phyloP scores from a whole-genome alignment of 108 stramenopile species.

The Conticribra guillardii region DNA sequence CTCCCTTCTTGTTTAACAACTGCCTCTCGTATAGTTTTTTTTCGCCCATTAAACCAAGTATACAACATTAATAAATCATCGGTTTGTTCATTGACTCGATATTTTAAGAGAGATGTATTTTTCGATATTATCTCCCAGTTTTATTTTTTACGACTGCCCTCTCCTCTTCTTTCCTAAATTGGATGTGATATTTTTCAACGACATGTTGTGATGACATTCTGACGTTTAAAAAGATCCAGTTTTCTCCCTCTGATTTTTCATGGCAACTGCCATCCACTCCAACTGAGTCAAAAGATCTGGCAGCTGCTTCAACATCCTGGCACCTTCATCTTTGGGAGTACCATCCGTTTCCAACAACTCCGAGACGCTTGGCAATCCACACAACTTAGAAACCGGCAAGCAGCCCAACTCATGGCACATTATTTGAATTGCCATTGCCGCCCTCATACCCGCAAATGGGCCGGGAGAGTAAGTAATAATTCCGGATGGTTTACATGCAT shows the following conservation, averaged over 20 bases:
- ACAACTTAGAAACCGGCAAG: constrained; percentile 65
- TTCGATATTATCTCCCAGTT: too few relatives aligned
- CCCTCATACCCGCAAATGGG: constrained; percentile 63
- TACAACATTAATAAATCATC: too few relatives aligned
- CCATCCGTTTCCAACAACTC: constrained; percentile 60
- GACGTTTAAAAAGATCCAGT: constrained; percentile 39
- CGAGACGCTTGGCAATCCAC: constrained; percentile 46
- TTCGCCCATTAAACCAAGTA: too few relatives aligned
- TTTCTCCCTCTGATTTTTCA: constrained; percentile 54
- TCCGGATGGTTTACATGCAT: constrained; percentile 61
- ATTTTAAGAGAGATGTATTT: too few relatives aligned
- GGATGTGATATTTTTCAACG: too few relatives aligned
- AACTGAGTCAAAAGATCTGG: constrained; percentile 61
- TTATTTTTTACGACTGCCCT: too few relatives aligned
- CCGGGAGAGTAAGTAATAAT: constrained; percentile 68
- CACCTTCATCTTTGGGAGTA: constrained; percentile 53
- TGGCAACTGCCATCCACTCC: constrained; percentile 79
- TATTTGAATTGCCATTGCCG: constrained; percentile 59
- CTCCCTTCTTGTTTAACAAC: too few relatives aligned
- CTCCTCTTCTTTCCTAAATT: too few relatives aligned
- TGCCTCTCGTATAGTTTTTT: too few relatives aligned
- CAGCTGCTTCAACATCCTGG: constrained; percentile 63
- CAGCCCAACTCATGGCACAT: constrained; percentile 73
- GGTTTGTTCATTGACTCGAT: too few relatives aligned
- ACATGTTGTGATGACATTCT: too few relatives aligned